phyloP scores from a whole-genome alignment of 2,329 filamentous ascomycete species.

The Talaromyces sp. region DNA sequence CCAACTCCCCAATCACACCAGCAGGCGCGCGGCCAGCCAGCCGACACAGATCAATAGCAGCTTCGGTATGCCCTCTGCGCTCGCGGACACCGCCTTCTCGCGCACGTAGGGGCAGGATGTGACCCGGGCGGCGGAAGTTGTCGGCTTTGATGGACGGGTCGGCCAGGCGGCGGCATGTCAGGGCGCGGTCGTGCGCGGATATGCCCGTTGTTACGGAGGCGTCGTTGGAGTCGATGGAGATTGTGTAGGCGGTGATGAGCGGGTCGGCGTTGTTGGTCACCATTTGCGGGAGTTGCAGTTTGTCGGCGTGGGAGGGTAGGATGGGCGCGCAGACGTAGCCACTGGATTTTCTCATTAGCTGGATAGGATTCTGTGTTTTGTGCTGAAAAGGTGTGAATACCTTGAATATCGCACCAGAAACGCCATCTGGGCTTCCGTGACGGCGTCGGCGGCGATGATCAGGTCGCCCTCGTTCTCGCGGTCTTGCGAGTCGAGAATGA shows the following conservation, averaged over 20 bases:
- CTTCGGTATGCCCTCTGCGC: constrained; percentile 84
- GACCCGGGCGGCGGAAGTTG: constrained; percentile 75
- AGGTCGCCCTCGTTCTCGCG: constrained; percentile 98
- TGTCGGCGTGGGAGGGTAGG: constrained; percentile 59
- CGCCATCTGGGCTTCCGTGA: constrained; percentile 86
- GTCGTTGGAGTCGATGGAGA: constrained; percentile 76
- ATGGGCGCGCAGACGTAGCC: constrained; percentile 90
- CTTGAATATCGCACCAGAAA: constrained; percentile 89
- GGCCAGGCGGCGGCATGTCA: constrained; percentile 74
- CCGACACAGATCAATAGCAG: constrained; percentile 81
- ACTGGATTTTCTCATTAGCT: constrained; percentile 30
- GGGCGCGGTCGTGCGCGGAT: constrained; percentile 75
- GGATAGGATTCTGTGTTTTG: not conserved
- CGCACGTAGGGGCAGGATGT: constrained; percentile 80
- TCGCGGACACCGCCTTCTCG: constrained; percentile 73
- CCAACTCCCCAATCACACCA: constrained; percentile 84
- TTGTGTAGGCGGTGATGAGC: constrained; percentile 86
- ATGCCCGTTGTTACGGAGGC: constrained; percentile 80
- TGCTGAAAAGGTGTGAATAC: constrained; percentile 18
- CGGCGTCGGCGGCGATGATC: constrained; percentile 80
- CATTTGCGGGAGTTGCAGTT: constrained; percentile 83
- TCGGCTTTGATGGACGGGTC: constrained; percentile 51
- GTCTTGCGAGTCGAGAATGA: constrained; percentile 85
- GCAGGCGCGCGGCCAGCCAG: constrained; percentile 71
- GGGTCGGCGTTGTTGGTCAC: constrained; percentile 72